Conservation (phyloP, 2,329 filamentous ascomycete genomes). For the Alternaria solani region DNA sequence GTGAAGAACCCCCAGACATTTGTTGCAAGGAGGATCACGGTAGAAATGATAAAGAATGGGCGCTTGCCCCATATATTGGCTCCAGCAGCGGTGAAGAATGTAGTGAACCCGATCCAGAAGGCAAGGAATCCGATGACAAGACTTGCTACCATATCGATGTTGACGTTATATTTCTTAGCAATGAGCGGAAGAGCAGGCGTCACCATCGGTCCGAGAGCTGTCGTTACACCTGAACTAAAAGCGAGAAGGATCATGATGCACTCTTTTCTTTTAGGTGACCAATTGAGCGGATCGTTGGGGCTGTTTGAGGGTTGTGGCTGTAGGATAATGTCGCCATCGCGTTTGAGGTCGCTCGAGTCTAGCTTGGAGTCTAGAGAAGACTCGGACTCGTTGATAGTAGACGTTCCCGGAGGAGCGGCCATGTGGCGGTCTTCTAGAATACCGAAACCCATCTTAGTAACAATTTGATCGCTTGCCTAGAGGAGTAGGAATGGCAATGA, state of each 20-base stretch:
- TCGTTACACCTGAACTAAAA: conserved; percentile 46
- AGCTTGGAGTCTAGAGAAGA: conserved; percentile 19
- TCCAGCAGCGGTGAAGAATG: conserved; percentile 54
- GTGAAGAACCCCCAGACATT: conserved; percentile 54
- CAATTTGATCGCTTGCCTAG: background rate
- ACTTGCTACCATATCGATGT: conserved; percentile 50
- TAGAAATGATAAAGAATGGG: conserved; percentile 51
- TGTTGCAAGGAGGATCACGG: conserved; percentile 46
- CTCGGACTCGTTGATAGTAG: conserved; percentile 32
- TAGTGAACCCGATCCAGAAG: conserved; percentile 52
- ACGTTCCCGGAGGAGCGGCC: conserved; percentile 44
- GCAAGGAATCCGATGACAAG: conserved; percentile 50
- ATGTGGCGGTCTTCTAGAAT: conserved; percentile 41
- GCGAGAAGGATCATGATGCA: conserved; percentile 46
- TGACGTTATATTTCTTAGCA: conserved; percentile 48
- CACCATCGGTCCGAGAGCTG: conserved; percentile 53
- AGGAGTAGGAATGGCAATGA: background rate
- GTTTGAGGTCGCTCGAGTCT: conserved; percentile 45
- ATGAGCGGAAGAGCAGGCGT: conserved; percentile 50
- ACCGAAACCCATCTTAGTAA: conserved; percentile 41
- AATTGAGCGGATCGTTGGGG: conserved; percentile 80
- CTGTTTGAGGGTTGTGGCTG: conserved; percentile 91
- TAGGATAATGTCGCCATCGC: conserved; percentile 74
- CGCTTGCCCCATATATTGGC: conserved; percentile 52
- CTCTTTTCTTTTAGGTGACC: conserved; percentile 42